phyloP scores from a whole-genome alignment of 192 early-diverging fungal species.

The Geranomyces variabilis region DNA sequence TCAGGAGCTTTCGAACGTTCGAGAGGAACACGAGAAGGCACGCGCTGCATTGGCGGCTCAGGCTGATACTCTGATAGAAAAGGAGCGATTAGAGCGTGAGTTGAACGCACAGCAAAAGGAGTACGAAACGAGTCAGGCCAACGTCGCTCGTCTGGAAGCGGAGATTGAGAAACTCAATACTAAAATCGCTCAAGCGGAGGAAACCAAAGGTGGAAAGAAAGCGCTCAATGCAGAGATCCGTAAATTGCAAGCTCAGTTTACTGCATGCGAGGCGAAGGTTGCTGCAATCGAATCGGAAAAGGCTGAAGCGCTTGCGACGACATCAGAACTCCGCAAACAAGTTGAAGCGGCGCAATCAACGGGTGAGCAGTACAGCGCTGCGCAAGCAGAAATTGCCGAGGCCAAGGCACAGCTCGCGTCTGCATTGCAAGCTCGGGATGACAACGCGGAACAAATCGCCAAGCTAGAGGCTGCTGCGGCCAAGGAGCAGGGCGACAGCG shows the following conservation, averaged over 20 bases:
- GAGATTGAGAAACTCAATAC: background rate
- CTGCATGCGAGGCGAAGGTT: background rate
- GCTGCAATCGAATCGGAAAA: background rate
- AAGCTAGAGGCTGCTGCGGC: constrained; percentile 29
- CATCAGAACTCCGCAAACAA: background rate
- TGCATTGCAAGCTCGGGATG: constrained; percentile 27
- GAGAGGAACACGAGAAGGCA: background rate
- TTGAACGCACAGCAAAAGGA: constrained; percentile 7
- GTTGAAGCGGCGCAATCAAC: background rate
- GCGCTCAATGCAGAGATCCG: background rate
- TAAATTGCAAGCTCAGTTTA: background rate
- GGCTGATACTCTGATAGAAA: too few species aligned
- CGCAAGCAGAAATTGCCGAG: constrained; percentile 22
- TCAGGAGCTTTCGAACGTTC: background rate
- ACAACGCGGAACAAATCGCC: constrained; percentile 22
- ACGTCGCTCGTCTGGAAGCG: background rate
- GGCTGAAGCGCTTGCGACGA: background rate
- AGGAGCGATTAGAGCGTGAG: background rate
- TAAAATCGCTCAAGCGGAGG: background rate
- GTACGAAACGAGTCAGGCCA: background rate
- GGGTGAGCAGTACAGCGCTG: background rate
- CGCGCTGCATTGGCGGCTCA: too few species aligned
- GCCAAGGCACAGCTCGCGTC: constrained; percentile 22
- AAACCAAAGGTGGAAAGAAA: background rate
- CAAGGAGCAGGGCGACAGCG: constrained; percentile 15